Base-by-base conservation (phyloP, 2,329 filamentous ascomycete genomes). In the Epichloe typhina region DNA sequence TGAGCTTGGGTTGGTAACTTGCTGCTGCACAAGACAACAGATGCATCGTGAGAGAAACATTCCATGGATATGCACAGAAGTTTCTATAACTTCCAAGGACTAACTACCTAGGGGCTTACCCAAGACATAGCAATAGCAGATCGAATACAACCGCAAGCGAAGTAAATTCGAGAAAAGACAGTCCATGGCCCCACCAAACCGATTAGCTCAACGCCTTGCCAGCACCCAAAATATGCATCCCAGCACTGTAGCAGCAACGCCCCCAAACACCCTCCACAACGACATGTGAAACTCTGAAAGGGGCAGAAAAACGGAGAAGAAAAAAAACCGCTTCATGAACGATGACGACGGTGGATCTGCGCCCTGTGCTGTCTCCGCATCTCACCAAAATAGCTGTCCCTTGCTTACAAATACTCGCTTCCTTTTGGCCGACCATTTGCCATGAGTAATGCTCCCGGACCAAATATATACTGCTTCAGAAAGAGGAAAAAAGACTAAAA, bases 201-300 rank as follows among this genome's bases (percentile, higher is more conserved):
- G 23, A 44, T 19, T 19, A 41, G n/a, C 21, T 42, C 5, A 47
- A 50, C 49, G 43, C 49, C 49, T 38, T 50, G 43, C 43, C 23
- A 6, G 23, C 23, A 23, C 23, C 23, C 23, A 23, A 23, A 23
- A 23, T 23, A 23, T 23, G 23, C 23, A 23, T 23, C 17, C 17
- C 43, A 46, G 43, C 49, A 42, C 26, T n/a, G 35, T n/a, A 46
- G 43, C 37, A 46, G 49, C 37, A 50, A 46, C 49, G 49, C 49
- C 49, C 43, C 43, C 42, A 40, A 31, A 19, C 17, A 17, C 26
- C n/a, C 17, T 41, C 15, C 8, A 41, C 39, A 17, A 41, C n/a
- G n/a, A 13, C 1, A 41, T 4, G 2, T 13, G 17, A 41, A 41
- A 11, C 3, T 31, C 26, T 31, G 26, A 9, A 31, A 31, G 26